phyloP scores from a whole-genome alignment of 2,329 filamentous ascomycete genomes.

The Aspergillus eucalypticola region DNA sequence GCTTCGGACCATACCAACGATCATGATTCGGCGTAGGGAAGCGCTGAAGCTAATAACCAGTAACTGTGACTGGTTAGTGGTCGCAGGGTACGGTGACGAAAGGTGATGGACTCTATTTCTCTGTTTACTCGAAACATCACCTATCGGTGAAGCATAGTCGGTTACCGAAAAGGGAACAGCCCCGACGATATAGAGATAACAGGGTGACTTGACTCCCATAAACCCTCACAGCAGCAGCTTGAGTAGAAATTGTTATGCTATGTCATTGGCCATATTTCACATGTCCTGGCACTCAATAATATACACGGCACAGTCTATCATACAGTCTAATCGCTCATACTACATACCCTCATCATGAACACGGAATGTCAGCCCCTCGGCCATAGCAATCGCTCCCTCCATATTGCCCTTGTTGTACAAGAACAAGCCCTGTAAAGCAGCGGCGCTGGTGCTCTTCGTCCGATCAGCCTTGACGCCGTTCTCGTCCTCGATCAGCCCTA shows the following conservation, averaged over 20 bases:
- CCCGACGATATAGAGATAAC: background rate
- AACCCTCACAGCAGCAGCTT: background rate
- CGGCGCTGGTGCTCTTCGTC: constrained; percentile 71
- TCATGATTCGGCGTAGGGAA: background rate
- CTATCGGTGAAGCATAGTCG: background rate
- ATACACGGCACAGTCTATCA: constrained; percentile 24
- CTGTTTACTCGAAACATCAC: background rate
- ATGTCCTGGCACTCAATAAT: constrained; percentile 10
- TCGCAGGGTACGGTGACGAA: background rate
- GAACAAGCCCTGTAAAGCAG: constrained; percentile 90
- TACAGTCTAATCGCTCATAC: constrained; percentile 16
- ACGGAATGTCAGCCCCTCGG: constrained; percentile 50
- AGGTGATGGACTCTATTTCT: background rate
- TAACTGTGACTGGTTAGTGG: background rate
- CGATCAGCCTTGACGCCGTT: constrained; percentile 49
- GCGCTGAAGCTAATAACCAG: background rate
- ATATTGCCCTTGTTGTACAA: constrained; percentile 92
- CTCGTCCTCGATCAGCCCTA: constrained; percentile 68
- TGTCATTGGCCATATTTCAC: background rate
- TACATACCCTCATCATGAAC: constrained; percentile 33
- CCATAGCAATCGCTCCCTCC: constrained; percentile 81
- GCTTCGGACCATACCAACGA: background rate
- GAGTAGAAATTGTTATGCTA: too few relatives aligned
- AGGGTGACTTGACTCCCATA: background rate
- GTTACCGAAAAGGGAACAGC: background rate